Evolutionary conservation across 805 yeast species (phyloP).

Genomic region (Candida silvicultrix): DNA sequence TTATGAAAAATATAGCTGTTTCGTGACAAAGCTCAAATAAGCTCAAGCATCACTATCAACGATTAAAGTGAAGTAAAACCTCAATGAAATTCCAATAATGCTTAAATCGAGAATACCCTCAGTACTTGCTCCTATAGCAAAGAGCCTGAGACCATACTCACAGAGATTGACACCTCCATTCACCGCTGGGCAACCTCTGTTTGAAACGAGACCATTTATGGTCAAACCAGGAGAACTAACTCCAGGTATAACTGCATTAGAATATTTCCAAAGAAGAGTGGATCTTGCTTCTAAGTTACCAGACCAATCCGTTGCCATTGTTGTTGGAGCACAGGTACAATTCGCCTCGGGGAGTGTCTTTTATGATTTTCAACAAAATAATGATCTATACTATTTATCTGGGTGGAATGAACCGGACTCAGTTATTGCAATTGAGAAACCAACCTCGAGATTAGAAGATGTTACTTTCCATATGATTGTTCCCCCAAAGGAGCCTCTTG

Average conservation of each 20-base stretch:
- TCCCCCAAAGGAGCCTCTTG: constrained; percentile 69
- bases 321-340: constrained; percentile 67
- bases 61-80: too few relatives aligned
- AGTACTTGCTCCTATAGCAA: background rate
- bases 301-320: constrained; percentile 58
- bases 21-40: too few relatives aligned
- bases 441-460: constrained; percentile 43
- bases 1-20: background rate
- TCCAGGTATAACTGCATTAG: constrained; percentile 80
- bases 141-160: constrained; percentile 1
- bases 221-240: constrained; percentile 76
- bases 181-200: constrained; percentile 78
- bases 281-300: constrained; percentile 54
- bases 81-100: too few relatives aligned
- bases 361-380: constrained; percentile 88
- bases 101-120: background rate
- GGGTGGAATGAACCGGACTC: constrained; percentile 94
- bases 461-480: constrained; percentile 72
- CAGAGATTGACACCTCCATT: constrained; percentile 21
- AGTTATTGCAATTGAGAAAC: constrained; percentile 59
- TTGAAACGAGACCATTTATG: constrained; percentile 77
- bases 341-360: constrained; percentile 89
- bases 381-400: constrained; percentile 77
- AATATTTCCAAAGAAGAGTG: constrained; percentile 69
- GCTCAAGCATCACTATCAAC: too few relatives aligned